Evolutionary conservation across 1,139 yeast species (phyloP).

Genomic region (Magnusiomyces sp.): DNA sequence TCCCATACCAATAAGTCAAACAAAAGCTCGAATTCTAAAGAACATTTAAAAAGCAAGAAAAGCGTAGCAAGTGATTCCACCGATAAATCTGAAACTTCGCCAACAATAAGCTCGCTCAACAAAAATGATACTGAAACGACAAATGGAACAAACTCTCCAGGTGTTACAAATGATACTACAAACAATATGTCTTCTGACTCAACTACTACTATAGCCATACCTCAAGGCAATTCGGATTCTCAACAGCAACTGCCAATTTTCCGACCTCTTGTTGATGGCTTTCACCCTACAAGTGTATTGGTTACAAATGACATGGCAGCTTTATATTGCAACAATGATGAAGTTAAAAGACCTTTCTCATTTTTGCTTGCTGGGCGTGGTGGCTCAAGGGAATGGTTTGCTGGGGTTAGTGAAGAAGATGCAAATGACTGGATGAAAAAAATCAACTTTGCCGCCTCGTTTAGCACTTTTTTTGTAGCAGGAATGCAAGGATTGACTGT

Average conservation of each 20-base stretch:
- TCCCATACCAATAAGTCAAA: not conserved
- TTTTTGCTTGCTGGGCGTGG: slow-evolving; percentile 30
- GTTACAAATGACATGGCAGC: slow-evolving; percentile 35
- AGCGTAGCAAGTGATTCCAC: slow-evolving; percentile 14
- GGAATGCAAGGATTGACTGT: slow-evolving; percentile 19
- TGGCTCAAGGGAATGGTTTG: slow-evolving; percentile 33
- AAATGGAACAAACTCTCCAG: too few relatives aligned
- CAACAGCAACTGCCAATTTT: slow-evolving; percentile 10
- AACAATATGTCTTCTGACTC: not conserved
- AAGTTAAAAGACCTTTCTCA: slow-evolving; percentile 17
- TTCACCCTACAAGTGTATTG: slow-evolving; percentile 31
- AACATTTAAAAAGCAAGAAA: slow-evolving; percentile 21
- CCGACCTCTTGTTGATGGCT: slow-evolving; percentile 33
- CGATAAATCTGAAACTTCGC: slow-evolving; percentile 10
- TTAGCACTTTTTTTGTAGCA: slow-evolving; percentile 37
- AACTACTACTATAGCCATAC: not conserved
- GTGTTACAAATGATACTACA: not conserved
- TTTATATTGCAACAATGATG: slow-evolving; percentile 9
- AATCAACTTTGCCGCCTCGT: slow-evolving; percentile 48
- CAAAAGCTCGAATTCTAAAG: not conserved
- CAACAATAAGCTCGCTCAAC: not conserved
- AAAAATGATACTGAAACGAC: not conserved
- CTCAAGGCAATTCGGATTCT: not conserved
- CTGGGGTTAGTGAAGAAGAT: slow-evolving; percentile 32
- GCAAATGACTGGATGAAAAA: slow-evolving; percentile 47